Evolutionary conservation across 257 asterid species (phyloP), one percentile per base, ranked within the genome.

Genomic region (Capsicum pubescens): DNA sequence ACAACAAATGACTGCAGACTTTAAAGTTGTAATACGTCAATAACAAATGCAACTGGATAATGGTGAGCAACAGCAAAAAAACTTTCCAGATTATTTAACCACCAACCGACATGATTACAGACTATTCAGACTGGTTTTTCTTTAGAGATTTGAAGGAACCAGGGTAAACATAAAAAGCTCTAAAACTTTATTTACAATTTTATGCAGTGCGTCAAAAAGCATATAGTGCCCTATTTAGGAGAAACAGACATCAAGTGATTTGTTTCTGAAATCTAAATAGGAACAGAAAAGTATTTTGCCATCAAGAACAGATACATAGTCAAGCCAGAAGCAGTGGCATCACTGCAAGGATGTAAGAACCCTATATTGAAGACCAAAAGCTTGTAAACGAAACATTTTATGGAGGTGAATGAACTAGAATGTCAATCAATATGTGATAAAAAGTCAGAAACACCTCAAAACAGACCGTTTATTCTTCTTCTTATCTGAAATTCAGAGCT

Each of bases 1-100:
- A 83, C 89, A 69, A 96, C 91, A 88, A 89, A 93, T 56, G 98
- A 90, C 99, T 96, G 98, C 94, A 94, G 85, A 90, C 93, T 91
- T 94, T 87, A 88, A 89, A 66, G 59, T 80, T 79, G 89, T 84
- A 86, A 86, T 86, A 86, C 74, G 83, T 59, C 63, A 67, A 82
- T 59, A 66, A 82, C 80, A 54, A 82, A 67, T 67, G 59, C 61
- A 71, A 44, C 81, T 76, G 48, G 46, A 76, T 26, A 52, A 76
- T 52, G 60, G 63, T 52, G 81, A 74, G 44, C 42, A 72, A 50
- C 21, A 61, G 61, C 55, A 50, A 72, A 35, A 46, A 17, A 4
- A 9, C 55, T 46, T 14, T 64, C 79, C 63, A 63, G 79, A 82
- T 82, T 54, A n/a, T 68, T 55, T 54, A 17, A 66, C 54, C 66